phyloP scores from a whole-genome alignment of 768 basidiomycete genomes.

The Calvatia gigantea region DNA sequence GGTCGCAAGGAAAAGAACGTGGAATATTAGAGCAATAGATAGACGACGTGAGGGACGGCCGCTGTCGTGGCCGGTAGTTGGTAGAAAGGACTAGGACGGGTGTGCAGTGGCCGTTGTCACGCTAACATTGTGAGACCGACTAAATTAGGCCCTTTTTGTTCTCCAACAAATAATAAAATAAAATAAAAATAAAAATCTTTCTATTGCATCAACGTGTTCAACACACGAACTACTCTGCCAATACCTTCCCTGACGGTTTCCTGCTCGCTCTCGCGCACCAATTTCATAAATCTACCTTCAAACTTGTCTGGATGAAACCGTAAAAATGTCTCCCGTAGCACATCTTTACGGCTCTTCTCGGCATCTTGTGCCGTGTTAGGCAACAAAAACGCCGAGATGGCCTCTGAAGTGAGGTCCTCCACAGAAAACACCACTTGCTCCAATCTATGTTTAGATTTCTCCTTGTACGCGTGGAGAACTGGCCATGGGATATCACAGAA shows the following conservation, averaged over 20 bases:
- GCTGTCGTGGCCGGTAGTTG: background rate
- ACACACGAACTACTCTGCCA: conserved; percentile 56
- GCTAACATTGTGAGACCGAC: conserved; percentile 1
- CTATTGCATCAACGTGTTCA: conserved; percentile 52
- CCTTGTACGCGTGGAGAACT: conserved; percentile 34
- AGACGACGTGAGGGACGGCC: background rate
- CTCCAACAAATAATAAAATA: background rate
- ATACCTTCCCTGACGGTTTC: conserved; percentile 55
- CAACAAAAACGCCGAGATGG: conserved; percentile 57
- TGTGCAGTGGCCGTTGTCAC: conserved; percentile 7
- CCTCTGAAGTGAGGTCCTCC: conserved; percentile 53
- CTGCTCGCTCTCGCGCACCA: conserved; percentile 42
- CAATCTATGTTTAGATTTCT: conserved; percentile 16
- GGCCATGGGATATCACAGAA: conserved; percentile 79
- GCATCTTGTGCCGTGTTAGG: conserved; percentile 22
- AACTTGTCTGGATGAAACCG: conserved; percentile 85
- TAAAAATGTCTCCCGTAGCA: conserved; percentile 61
- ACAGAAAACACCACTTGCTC: conserved; percentile 21
- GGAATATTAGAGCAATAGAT: background rate
- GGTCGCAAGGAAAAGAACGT: conserved; percentile 4
- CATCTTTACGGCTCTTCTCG: conserved; percentile 55
- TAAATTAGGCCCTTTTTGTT: conserved; percentile 6
- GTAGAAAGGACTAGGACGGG: background rate
- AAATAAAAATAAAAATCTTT: too few relatives aligned
- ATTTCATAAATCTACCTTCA: conserved; percentile 64